Evolutionary conservation across 179 eudicot species (phyloP).

Genomic region (Spergularia azorica): DNA sequence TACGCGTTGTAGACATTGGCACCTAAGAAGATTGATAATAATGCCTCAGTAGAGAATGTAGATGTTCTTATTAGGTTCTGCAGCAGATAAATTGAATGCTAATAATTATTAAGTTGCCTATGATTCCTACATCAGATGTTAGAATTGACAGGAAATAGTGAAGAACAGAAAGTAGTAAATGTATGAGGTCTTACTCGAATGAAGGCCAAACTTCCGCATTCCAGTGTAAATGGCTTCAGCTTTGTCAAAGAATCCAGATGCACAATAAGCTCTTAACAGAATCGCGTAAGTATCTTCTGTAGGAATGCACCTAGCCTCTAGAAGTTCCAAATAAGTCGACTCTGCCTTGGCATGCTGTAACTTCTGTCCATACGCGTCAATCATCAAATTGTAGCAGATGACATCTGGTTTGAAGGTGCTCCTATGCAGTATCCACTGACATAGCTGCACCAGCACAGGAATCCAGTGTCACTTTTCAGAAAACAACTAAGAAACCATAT

Average conservation of each 20-base stretch:
- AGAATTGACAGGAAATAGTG: background rate
- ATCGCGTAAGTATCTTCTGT: conserved; percentile 89
- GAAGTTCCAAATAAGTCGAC: conserved; percentile 57
- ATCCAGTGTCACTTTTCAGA: too few species aligned
- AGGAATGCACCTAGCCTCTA: conserved; percentile 73
- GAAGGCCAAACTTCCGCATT: conserved; percentile 56
- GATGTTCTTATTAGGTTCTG: too few species aligned
- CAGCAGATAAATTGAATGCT: too few species aligned
- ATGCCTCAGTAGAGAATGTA: background rate
- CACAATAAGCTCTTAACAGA: conserved; percentile 72
- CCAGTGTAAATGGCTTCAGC: conserved; percentile 79
- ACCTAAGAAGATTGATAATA: conserved; percentile 37
- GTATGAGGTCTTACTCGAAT: conserved; percentile 54
- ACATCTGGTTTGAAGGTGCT: conserved; percentile 74
- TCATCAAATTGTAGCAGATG: conserved; percentile 73
- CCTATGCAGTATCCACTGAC: conserved; percentile 71
- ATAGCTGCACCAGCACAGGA: conserved; percentile 42
- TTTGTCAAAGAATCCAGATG: conserved; percentile 55
- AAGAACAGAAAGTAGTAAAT: background rate
- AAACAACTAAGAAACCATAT: too few species aligned
- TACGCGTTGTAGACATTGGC: conserved; percentile 72
- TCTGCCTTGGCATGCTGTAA: conserved; percentile 56
- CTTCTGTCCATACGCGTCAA: conserved; percentile 83
- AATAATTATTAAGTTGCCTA: background rate
- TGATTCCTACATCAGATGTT: background rate